Evolutionary conservation across 2,329 filamentous ascomycete species (phyloP).

Genomic region (Aspergillus tamarii): DNA sequence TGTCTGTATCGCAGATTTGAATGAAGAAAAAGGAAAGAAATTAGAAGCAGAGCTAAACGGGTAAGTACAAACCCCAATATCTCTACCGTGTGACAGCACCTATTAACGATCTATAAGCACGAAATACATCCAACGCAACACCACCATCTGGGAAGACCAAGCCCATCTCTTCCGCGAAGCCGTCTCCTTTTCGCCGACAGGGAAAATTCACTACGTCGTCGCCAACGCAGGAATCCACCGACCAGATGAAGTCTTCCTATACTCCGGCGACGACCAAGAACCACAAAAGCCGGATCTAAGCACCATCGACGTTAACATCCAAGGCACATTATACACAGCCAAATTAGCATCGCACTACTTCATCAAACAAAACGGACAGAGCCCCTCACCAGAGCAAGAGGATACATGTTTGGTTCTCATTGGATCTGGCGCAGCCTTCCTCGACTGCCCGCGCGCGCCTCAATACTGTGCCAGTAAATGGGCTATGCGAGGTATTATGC

Average conservation of each 20-base stretch:
- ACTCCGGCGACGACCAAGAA: constrained; percentile 21
- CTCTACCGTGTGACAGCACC: too few relatives aligned
- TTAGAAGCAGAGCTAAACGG: constrained; percentile 25
- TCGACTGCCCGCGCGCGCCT: constrained; percentile 36
- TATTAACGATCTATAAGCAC: constrained; percentile 1
- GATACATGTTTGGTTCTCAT: constrained; percentile 39
- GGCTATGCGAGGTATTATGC: constrained; percentile 44
- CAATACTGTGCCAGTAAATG: constrained; percentile 44
- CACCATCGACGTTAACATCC: constrained; percentile 45
- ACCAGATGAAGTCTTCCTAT: constrained; percentile 32
- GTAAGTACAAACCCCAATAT: constrained; percentile 8
- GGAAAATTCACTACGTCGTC: constrained; percentile 34
- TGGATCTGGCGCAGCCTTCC: constrained; percentile 38
- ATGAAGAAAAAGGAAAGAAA: constrained; percentile 21
- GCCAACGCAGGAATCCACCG: constrained; percentile 39
- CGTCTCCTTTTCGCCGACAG: constrained; percentile 26
- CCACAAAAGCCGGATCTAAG: constrained; percentile 35
- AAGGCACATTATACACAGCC: constrained; percentile 50
- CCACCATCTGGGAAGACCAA: constrained; percentile 37
- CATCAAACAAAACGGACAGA: constrained; percentile 33
- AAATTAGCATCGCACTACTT: constrained; percentile 50
- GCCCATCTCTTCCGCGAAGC: constrained; percentile 32
- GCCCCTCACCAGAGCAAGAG: constrained; percentile 22
- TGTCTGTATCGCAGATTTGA: constrained; percentile 26
- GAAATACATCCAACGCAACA: constrained; percentile 37